A percentile compares a stretch with the other conserved stretches of the same genome.
Evolutionary conservation across 176 grass and related monocot genomes (phyloP).

Genomic region (Dendrocalamus sinicus): DNA sequence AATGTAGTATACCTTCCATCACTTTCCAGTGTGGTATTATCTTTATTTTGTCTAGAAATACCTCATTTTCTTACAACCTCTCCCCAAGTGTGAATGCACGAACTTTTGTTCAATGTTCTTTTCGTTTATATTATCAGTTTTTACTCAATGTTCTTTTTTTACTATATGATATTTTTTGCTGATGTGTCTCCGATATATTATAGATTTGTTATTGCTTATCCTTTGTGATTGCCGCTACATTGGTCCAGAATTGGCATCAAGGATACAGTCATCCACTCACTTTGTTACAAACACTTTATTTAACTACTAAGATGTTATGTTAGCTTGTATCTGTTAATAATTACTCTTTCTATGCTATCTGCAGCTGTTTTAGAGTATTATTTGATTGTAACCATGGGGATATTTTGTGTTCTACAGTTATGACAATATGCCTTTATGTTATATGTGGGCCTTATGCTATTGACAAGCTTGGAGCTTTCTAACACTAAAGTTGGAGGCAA

Average conservation of each 20-base stretch:
- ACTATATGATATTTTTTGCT: too few relatives aligned
- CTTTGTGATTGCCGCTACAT: not conserved
- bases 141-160: too few relatives aligned
- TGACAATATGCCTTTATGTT: not conserved
- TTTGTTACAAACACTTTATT: slow-evolving; percentile 8
- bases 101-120: too few relatives aligned
- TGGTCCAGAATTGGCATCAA: not conserved
- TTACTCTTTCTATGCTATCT: not conserved
- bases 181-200: not conserved
- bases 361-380: not conserved
- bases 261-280: not conserved
- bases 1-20: too few relatives aligned
- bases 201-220: not conserved
- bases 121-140: too few relatives aligned
- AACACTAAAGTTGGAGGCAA: slow-evolving; percentile 81
- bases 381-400: not conserved
- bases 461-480: slow-evolving; percentile 84
- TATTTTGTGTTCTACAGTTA: not conserved
- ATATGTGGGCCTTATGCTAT: slow-evolving; percentile 67
- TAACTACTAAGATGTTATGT: not conserved
- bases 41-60: too few relatives aligned
- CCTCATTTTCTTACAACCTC: too few relatives aligned
- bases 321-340: slow-evolving; percentile 3
- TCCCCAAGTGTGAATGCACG: too few relatives aligned
- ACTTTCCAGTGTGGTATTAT: not conserved